A percentile compares a stretch with the other conserved stretches of the same genome.
Conservation (phyloP, 208 protist genomes). For the Acanthamoeba royreba region DNA sequence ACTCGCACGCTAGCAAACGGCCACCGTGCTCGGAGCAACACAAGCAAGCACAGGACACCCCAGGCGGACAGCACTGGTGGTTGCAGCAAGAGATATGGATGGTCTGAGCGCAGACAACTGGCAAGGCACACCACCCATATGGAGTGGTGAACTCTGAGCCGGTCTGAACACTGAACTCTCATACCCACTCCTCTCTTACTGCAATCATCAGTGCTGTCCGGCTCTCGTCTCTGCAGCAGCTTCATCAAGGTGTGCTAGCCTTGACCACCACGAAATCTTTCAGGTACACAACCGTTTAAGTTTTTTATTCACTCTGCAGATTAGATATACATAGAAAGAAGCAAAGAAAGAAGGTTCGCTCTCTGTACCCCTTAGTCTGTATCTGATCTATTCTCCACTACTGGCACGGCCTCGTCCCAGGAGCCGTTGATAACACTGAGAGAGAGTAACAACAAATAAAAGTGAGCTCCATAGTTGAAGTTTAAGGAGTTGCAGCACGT, state of each 20-base stretch:
- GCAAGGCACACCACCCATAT: no score
- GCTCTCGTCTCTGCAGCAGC: neutral
- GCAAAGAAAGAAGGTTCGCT: neutral
- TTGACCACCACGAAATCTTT: no score
- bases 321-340: neutral
- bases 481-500: neutral
- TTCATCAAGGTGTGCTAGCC: neutral
- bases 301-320: neutral
- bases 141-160: no score
- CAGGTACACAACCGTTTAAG: neutral
- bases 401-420: constrained; percentile 62
- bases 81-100: constrained; percentile 1
- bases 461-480: neutral
- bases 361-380: neutral
- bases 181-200: neutral
- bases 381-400: neutral
- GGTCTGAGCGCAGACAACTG: no score
- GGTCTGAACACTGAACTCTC: no score
- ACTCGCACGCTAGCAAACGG: no score
- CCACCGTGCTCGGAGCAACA: no score
- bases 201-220: constrained; percentile 27
- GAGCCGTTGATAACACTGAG: constrained; percentile 65
- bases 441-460: neutral
- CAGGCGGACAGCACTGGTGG: constrained; percentile 7
- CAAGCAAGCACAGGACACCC: no score